Evolutionary conservation across 2,329 filamentous ascomycete species (phyloP).

Genomic region (Colletotrichum higginsianum): DNA sequence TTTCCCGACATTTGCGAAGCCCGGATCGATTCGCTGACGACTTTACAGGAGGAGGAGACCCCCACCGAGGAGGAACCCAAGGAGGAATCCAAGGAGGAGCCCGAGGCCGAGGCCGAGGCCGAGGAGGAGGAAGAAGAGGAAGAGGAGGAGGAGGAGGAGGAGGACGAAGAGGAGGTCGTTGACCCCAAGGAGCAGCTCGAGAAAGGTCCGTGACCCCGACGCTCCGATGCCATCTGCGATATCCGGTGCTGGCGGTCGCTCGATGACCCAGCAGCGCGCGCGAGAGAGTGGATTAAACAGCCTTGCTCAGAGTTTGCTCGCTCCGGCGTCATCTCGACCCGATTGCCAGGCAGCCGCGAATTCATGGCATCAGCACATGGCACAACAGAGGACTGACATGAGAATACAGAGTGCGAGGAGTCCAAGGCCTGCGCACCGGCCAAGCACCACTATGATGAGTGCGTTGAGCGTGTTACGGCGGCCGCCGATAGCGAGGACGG

Average conservation of each 20-base stretch:
- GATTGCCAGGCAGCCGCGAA: constrained; percentile 3
- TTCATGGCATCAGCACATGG: not conserved
- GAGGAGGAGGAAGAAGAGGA: constrained; percentile 77
- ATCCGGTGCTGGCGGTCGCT: not conserved
- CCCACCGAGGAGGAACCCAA: constrained; percentile 47
- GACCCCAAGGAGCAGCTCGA: constrained; percentile 91
- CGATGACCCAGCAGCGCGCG: constrained; percentile 27
- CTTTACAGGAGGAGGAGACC: constrained; percentile 54
- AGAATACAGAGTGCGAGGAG: constrained; percentile 84
- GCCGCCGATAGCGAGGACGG: constrained; percentile 77
- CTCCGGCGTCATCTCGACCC: constrained; percentile 7
- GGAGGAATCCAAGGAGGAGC: constrained; percentile 59
- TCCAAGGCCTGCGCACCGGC: constrained; percentile 86
- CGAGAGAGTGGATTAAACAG: constrained; percentile 11
- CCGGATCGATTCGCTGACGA: constrained; percentile 18
- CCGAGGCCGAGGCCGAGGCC: constrained; percentile 65
- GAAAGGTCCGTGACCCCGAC: constrained; percentile 80
- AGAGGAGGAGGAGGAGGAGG: constrained; percentile 83
- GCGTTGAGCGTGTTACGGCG: constrained; percentile 90
- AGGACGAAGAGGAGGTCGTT: constrained; percentile 84
- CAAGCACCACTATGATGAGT: constrained; percentile 99
- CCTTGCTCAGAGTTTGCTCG: not conserved
- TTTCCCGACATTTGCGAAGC: not conserved
- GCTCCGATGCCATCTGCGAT: constrained; percentile 8
- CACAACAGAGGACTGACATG: constrained; percentile 41